A percentile compares a stretch with the other conserved stretches of the same genome.
These are phyloP conservation scores for Pythium folliculosum DNA, from an alignment of 352 stramenopile species.

Conservation along the genomic window DNA sequence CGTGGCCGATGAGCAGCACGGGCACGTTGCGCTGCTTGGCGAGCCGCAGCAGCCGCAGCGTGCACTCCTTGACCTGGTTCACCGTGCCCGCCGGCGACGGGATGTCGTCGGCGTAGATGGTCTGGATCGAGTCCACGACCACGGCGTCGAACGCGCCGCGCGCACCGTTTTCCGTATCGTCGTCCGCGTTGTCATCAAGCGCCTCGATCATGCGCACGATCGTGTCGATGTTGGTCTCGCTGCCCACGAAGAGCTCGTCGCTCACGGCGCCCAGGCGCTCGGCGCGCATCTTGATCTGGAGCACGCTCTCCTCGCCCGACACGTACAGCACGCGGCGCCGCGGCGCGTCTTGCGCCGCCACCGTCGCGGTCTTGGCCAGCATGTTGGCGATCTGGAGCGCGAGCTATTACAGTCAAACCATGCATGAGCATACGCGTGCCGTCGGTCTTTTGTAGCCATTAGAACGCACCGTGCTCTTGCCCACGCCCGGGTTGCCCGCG, in stretches of 20 bases:
- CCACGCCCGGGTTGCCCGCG: constrained; percentile 94
- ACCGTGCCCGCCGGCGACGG: constrained; percentile 81
- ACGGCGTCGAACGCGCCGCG: constrained; percentile 57
- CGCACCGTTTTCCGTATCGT: background rate
- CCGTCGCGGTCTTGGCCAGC: constrained; percentile 38
- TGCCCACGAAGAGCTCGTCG: constrained; percentile 75
- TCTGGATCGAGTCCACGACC: constrained; percentile 98
- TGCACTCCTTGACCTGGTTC: constrained; percentile 96
- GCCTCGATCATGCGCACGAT: constrained; percentile 66
- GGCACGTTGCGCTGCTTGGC: constrained; percentile 92
- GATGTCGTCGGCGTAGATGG: constrained; percentile 90
- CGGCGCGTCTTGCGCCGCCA: background rate
- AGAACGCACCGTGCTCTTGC: constrained; percentile 83
- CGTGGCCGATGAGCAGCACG: constrained; percentile 95
- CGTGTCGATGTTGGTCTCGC: constrained; percentile 82
- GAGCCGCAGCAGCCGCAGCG: constrained; percentile 90
- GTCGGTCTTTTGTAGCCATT: background rate
- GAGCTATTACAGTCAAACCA: constrained; percentile 45
- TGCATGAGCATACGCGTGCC: background rate
- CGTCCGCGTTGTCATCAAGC: constrained; percentile 9
- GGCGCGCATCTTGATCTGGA: constrained; percentile 94
- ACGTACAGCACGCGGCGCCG: constrained; percentile 90
- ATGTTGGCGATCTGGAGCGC: constrained; percentile 94
- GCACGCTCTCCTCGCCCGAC: constrained; percentile 95
- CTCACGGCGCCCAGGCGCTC: constrained; percentile 77